phyloP scores from a whole-genome alignment of 495 filamentous ascomycete genomes.

The Aspergillus affinis region DNA sequence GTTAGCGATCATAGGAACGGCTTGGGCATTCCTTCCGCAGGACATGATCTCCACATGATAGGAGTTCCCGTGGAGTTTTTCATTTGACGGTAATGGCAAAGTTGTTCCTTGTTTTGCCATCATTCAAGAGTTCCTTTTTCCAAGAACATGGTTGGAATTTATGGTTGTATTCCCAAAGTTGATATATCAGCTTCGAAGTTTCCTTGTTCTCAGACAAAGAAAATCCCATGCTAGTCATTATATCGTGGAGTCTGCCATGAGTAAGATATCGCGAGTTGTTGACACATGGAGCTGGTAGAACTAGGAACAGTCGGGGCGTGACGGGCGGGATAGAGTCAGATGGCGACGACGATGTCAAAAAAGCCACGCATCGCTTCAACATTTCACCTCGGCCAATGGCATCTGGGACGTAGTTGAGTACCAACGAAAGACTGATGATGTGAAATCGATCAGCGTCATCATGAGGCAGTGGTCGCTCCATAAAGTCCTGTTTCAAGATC shows the following conservation, averaged over 20 bases:
- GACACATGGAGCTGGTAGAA: slow-evolving; percentile 85
- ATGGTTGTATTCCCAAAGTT: slow-evolving; percentile 66
- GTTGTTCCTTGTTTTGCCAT: slow-evolving; percentile 78
- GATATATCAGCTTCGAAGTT: slow-evolving; percentile 83
- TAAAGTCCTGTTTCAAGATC: slow-evolving; percentile 90
- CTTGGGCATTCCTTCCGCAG: slow-evolving; percentile 85
- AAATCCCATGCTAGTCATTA: slow-evolving; percentile 81
- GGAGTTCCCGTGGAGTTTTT: slow-evolving; percentile 9
- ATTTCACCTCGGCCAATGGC: slow-evolving; percentile 77
- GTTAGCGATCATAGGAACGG: slow-evolving; percentile 74
- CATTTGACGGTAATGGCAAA: slow-evolving; percentile 70
- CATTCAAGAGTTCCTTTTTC: slow-evolving; percentile 71
- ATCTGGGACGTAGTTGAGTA: slow-evolving; percentile 90
- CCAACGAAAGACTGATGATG: slow-evolving; percentile 88
- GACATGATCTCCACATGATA: slow-evolving; percentile 39
- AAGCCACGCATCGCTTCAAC: slow-evolving; percentile 63
- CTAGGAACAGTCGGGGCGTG: slow-evolving; percentile 82
- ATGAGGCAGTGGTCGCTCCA: slow-evolving; percentile 75
- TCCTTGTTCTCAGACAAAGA: slow-evolving; percentile 61
- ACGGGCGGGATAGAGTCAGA: slow-evolving; percentile 26
- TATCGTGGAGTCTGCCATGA: slow-evolving; percentile 63
- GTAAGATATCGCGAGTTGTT: slow-evolving; percentile 89
- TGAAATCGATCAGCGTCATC: slow-evolving; percentile 69
- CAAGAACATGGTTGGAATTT: slow-evolving; percentile 36
- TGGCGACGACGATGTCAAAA: slow-evolving; percentile 62